Conservation (phyloP, 345 rosid species). For the Citrus hindsii region DNA sequence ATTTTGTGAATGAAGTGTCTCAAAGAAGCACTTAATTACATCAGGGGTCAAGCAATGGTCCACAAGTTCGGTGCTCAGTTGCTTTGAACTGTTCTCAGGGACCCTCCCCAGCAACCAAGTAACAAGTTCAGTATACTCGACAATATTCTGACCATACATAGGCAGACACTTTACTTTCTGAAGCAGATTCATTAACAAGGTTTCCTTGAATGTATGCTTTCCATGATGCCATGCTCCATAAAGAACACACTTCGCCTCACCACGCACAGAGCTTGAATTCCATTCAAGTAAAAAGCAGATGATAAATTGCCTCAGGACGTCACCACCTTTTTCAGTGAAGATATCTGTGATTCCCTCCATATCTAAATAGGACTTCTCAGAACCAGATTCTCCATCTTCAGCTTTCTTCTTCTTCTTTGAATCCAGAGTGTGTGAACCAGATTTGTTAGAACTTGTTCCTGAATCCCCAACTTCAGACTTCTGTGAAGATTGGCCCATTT, state of each 20-base stretch:
- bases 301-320: slow-evolving; percentile 81
- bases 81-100: slow-evolving; percentile 77
- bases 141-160: slow-evolving; percentile 93
- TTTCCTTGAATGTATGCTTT: slow-evolving; percentile 72
- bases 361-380: slow-evolving; percentile 82
- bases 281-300: slow-evolving; percentile 92
- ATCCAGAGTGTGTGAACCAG: slow-evolving; percentile 61
- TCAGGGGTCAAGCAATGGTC: slow-evolving; percentile 81
- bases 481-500: slow-evolving; percentile 52
- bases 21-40: slow-evolving; percentile 74
- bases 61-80: slow-evolving; percentile 56
- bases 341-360: slow-evolving; percentile 83
- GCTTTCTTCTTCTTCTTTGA: slow-evolving; percentile 91
- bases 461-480: slow-evolving; percentile 70
- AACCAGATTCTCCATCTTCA: slow-evolving; percentile 84
- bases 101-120: slow-evolving; percentile 74
- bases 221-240: slow-evolving; percentile 98
- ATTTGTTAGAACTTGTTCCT: slow-evolving; percentile 55
- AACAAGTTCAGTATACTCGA: slow-evolving; percentile 88
- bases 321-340: slow-evolving; percentile 66
- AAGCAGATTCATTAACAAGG: slow-evolving; percentile 58
- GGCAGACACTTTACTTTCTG: slow-evolving; percentile 73
- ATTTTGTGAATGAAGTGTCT: slow-evolving; percentile 89
- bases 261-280: slow-evolving; percentile 94
- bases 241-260: slow-evolving; percentile 84